Conservation (phyloP, 352 stramenopile genomes). For the Phytophthora lateralis region DNA sequence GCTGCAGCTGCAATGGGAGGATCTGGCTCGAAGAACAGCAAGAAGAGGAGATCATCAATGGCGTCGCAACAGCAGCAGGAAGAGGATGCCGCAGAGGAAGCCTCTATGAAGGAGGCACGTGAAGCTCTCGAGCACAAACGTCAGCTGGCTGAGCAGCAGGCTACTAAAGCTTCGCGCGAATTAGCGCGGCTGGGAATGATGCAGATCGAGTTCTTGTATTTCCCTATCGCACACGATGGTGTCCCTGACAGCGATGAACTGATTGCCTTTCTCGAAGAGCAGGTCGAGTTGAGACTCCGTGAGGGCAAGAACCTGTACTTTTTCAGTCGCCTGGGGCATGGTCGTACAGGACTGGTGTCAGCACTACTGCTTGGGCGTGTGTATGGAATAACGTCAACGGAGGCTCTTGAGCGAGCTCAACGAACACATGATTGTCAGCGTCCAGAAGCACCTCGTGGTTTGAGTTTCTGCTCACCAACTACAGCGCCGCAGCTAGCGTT, state of each 20-base stretch:
- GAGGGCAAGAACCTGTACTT: conserved; percentile 66
- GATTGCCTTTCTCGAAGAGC: conserved; percentile 33
- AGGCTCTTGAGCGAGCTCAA: conserved; percentile 71
- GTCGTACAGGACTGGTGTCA: conserved; percentile 68
- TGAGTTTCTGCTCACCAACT: conserved; percentile 57
- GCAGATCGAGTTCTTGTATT: conserved; percentile 54
- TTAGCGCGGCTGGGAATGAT: conserved; percentile 42
- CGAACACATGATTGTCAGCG: conserved; percentile 70
- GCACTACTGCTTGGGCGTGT: conserved; percentile 73
- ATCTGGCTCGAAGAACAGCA: conserved; percentile 13
- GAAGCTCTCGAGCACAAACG: conserved; percentile 54
- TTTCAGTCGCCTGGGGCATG: conserved; percentile 75
- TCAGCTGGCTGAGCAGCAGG: conserved; percentile 55
- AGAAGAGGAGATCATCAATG: conserved; percentile 14
- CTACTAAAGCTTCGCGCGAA: conserved; percentile 38
- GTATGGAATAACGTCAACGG: conserved; percentile 60
- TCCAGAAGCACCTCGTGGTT: conserved; percentile 17
- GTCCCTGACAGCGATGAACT: conserved; percentile 36
- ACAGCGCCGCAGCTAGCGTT: conserved; percentile 48
- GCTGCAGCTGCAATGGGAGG: conserved; percentile 15
- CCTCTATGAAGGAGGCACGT: conserved; percentile 16
- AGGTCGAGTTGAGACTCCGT: conserved; percentile 60
- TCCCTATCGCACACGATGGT: conserved; percentile 57
- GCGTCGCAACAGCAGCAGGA: conserved; percentile 14
- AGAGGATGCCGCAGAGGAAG: conserved; percentile 22